These are phyloP conservation scores for Pythium diclinum DNA, from an alignment of 352 stramenopile species.

Conservation along the genomic window DNA sequence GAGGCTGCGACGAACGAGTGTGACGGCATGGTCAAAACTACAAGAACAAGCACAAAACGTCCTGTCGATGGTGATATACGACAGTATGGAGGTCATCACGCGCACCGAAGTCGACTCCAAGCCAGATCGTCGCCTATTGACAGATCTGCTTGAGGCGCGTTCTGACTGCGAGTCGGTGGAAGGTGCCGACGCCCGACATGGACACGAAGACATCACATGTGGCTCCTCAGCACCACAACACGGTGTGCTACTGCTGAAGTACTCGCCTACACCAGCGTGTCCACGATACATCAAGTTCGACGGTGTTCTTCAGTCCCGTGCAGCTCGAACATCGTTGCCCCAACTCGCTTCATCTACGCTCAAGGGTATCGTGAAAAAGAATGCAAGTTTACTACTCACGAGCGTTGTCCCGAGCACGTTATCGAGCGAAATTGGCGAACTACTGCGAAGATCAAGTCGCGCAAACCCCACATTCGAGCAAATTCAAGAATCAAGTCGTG, in stretches of 20 bases:
- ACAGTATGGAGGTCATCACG: background rate
- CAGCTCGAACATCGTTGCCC: background rate
- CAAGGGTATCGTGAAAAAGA: slow-evolving; percentile 21
- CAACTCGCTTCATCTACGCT: slow-evolving; percentile 1
- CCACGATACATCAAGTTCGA: slow-evolving; percentile 11
- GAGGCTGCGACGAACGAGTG: background rate
- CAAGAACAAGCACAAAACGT: background rate
- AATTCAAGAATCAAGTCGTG: background rate
- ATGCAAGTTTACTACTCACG: slow-evolving; percentile 7
- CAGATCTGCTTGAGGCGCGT: background rate
- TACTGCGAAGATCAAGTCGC: slow-evolving; percentile 1
- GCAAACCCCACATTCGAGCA: background rate
- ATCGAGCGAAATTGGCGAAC: slow-evolving; percentile 5
- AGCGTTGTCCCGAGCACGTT: background rate
- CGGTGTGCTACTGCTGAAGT: background rate
- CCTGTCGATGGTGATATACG: background rate
- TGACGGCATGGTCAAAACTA: background rate
- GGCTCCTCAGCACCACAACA: background rate
- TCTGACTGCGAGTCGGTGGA: background rate
- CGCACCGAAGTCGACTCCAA: background rate
- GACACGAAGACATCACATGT: background rate
- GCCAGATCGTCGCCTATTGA: background rate
- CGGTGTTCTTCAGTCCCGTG: background rate
- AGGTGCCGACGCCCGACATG: background rate
- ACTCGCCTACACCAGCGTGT: background rate